phyloP scores from a whole-genome alignment of 257 asterid species.

The Knoxia roxburghii region DNA sequence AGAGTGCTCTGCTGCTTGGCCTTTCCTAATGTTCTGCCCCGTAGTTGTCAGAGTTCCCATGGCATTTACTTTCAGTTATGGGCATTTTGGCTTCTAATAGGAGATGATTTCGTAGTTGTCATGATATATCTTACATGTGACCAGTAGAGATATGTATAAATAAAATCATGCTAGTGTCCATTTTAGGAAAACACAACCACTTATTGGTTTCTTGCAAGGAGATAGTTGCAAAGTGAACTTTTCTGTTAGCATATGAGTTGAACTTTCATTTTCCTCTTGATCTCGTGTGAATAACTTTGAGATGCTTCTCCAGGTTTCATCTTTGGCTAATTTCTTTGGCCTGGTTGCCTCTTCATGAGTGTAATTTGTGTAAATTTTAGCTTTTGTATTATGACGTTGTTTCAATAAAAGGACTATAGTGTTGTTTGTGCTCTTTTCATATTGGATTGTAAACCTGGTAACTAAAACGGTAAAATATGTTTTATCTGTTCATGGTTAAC shows the following conservation, averaged over 20 bases:
- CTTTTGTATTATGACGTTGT: background rate
- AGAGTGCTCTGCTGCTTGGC: background rate
- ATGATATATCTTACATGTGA: background rate
- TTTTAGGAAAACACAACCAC: background rate
- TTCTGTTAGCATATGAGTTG: slow-evolving; percentile 9
- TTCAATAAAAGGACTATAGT: background rate
- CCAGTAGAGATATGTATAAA: background rate
- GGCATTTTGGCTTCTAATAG: slow-evolving; percentile 2
- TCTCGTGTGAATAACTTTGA: background rate
- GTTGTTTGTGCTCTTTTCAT: background rate
- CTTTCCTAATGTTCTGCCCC: background rate
- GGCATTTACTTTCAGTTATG: background rate
- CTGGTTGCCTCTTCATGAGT: background rate
- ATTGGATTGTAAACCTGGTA: background rate
- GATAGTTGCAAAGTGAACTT: background rate
- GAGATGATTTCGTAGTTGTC: background rate
- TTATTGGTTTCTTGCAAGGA: background rate
- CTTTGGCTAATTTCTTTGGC: background rate
- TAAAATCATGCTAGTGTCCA: slow-evolving; percentile 1
- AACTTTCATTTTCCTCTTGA: slow-evolving; percentile 6
- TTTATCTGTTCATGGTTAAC: background rate
- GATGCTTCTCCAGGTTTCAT: background rate
- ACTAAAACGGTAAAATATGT: background rate
- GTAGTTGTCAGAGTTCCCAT: background rate
- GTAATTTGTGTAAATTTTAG: background rate